These are phyloP conservation scores for Rhynchospora breviuscula DNA, from an alignment of 176 grass and related monocot genomes.

Conservation along the genomic window DNA sequence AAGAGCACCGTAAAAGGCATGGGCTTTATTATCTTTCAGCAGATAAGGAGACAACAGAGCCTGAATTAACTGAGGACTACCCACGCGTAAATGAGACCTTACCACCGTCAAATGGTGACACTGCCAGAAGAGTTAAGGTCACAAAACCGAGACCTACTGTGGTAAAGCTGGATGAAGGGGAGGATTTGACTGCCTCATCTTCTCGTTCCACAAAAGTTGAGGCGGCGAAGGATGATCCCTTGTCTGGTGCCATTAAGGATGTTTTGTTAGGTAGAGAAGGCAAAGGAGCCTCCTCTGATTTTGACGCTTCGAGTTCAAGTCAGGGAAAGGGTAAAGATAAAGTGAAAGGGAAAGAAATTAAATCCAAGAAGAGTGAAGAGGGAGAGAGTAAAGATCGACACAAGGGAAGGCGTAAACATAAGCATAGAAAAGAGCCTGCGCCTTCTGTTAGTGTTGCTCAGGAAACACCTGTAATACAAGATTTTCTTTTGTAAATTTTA, in stretches of 20 bases:
- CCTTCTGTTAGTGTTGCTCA: slow-evolving; percentile 27
- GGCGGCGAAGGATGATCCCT: slow-evolving; percentile 31
- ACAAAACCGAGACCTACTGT: slow-evolving; percentile 70
- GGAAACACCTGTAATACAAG: slow-evolving; percentile 62
- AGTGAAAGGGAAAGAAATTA: slow-evolving; percentile 48
- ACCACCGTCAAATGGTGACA: slow-evolving; percentile 34
- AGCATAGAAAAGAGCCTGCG: slow-evolving; percentile 45
- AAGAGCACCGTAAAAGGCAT: slow-evolving; percentile 80
- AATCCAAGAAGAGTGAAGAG: slow-evolving; percentile 38
- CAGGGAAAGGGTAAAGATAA: slow-evolving; percentile 39
- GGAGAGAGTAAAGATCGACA: slow-evolving; percentile 38
- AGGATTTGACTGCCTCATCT: slow-evolving; percentile 36
- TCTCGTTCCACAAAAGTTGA: slow-evolving; percentile 31
- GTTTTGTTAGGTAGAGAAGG: slow-evolving; percentile 49
- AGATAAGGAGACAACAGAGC: slow-evolving; percentile 43
- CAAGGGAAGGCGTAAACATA: slow-evolving; percentile 50
- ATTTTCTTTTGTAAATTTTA: slow-evolving; percentile 78
- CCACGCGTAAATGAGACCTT: slow-evolving; percentile 60
- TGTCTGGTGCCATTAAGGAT: slow-evolving; percentile 48
- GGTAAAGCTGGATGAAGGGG: slow-evolving; percentile 71
- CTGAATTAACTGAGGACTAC: slow-evolving; percentile 33
- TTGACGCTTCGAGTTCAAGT: slow-evolving; percentile 32
- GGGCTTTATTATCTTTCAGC: slow-evolving; percentile 72
- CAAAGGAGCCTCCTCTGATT: slow-evolving; percentile 28
- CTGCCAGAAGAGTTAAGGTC: slow-evolving; percentile 40